Percentiles rank a stretch among this genome's conserved stretches.
Evolutionary conservation across 495 filamentous ascomycete species (phyloP).

Genomic region (Trypethelium eluteriae): DNA sequence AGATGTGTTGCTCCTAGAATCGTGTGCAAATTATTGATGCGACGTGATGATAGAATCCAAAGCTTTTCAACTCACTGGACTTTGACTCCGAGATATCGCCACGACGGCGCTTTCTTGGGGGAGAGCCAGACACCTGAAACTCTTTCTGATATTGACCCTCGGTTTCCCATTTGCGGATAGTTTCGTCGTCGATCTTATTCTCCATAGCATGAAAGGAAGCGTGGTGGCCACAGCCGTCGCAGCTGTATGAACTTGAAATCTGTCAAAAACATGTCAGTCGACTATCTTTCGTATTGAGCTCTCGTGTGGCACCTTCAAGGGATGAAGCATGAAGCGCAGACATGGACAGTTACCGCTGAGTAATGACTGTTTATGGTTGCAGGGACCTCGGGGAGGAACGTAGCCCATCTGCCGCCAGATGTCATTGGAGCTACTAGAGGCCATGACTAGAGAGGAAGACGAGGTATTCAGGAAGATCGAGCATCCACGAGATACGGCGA

Average conservation of each 20-base stretch:
- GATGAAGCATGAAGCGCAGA: slow-evolving; percentile 52
- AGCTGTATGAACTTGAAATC: slow-evolving; percentile 43
- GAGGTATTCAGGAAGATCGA: not conserved
- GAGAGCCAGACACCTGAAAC: not conserved
- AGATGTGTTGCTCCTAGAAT: too few species aligned
- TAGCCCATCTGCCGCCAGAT: slow-evolving; percentile 37
- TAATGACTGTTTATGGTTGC: slow-evolving; percentile 39
- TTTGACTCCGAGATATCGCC: not conserved
- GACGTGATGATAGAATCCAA: too few species aligned
- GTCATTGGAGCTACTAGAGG: slow-evolving; percentile 14
- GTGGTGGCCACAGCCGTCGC: slow-evolving; percentile 50
- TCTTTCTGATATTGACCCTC: slow-evolving; percentile 18
- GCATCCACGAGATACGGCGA: not conserved
- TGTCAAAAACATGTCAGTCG: slow-evolving; percentile 12
- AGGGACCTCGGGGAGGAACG: slow-evolving; percentile 38
- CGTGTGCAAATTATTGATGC: too few species aligned
- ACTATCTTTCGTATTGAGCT: not conserved
- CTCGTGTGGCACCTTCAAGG: slow-evolving; percentile 40
- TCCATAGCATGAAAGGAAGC: slow-evolving; percentile 48
- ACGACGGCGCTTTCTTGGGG: not conserved
- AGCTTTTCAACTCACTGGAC: not conserved
- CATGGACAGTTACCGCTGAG: slow-evolving; percentile 43
- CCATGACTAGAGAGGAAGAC: not conserved
- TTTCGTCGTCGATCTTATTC: slow-evolving; percentile 43
- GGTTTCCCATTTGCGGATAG: slow-evolving; percentile 37